phyloP scores from a whole-genome alignment of 2,329 filamentous ascomycete genomes.

The Blastomyces silverae region DNA sequence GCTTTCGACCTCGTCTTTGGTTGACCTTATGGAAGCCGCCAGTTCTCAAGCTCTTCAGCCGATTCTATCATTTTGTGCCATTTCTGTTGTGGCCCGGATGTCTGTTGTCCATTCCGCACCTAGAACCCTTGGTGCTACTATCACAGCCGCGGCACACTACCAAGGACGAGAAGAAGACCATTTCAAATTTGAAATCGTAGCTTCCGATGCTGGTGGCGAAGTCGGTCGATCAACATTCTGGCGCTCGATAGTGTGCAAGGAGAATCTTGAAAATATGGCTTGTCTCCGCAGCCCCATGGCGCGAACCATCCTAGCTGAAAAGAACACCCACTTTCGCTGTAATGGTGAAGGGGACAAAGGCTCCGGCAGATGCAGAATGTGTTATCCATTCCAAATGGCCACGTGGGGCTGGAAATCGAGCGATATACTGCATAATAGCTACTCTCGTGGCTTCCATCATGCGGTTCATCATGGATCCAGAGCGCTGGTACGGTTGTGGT shows the following conservation, averaged over 20 bases:
- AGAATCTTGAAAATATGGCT: constrained; percentile 5
- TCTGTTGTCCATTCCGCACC: constrained; percentile 4
- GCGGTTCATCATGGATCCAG: background rate
- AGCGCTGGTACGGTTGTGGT: background rate
- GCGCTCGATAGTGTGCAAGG: constrained; percentile 5
- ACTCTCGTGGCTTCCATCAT: background rate
- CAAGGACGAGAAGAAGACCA: background rate
- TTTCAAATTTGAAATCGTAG: constrained; percentile 6
- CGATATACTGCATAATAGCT: background rate
- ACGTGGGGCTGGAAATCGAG: background rate
- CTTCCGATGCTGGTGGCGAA: background rate
- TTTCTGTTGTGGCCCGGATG: background rate
- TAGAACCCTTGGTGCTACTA: too few relatives aligned
- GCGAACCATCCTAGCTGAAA: background rate
- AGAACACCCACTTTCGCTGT: background rate
- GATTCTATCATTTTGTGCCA: background rate
- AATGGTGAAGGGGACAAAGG: background rate
- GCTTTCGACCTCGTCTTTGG: background rate
- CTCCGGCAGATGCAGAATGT: background rate
- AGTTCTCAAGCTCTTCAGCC: background rate
- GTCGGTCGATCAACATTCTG: background rate
- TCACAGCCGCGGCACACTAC: background rate
- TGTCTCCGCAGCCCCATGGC: background rate
- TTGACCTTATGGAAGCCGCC: constrained; percentile 7
- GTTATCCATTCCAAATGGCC: background rate